Base-by-base conservation (phyloP, 2,329 filamentous ascomycete genomes). In the Fusarium sublunatum region DNA sequence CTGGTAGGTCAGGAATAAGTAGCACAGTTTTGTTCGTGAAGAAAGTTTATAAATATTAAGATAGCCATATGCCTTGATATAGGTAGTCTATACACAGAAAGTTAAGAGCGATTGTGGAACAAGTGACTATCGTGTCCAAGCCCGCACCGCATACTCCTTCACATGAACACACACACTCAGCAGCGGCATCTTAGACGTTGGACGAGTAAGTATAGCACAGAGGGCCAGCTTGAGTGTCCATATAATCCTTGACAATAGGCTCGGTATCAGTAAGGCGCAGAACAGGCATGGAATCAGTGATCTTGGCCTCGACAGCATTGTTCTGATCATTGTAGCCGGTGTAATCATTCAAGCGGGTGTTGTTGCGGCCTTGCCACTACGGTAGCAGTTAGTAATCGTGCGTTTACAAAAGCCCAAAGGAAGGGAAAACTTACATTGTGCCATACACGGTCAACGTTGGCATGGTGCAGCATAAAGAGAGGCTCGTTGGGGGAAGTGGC, bases 401-500 rank as follows among this genome's bases (percentile, higher is more conserved):
- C 1, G 3, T 15, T 7, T 4, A 11, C 3, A 7, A 12, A 19
- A 3, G 29, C 8, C 2, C 2, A 11, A 2, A 1, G 2, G 3
- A 6, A 15, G 3, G 8, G 24, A 4, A n/a, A 15, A 2, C 28
- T 12, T 58, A 35, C 55, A 39, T 60, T 60, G 3, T 55, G 48
- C 57, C 56, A 65, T 19, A 39, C 63, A 4, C 68, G 67, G 25
- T 73, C 70, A 2, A 73, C 65, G 11, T 73, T 70, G 9, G 62
- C 61, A 22, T 73, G 71, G 32, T 72, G 71, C 0, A 73, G 47
- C 45, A 68, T 72, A 46, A 72, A 72, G 5, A 73, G 53, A n/a
- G 71, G 62, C 34, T 73, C 69, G 19, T 68, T 68, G 4, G 71
- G 69, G 6, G 67, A 68, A n/a, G 68, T 70, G n/a, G 68, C 41